phyloP scores from a whole-genome alignment of 2,329 filamentous ascomycete genomes.

The Lithohypha guttulata region DNA sequence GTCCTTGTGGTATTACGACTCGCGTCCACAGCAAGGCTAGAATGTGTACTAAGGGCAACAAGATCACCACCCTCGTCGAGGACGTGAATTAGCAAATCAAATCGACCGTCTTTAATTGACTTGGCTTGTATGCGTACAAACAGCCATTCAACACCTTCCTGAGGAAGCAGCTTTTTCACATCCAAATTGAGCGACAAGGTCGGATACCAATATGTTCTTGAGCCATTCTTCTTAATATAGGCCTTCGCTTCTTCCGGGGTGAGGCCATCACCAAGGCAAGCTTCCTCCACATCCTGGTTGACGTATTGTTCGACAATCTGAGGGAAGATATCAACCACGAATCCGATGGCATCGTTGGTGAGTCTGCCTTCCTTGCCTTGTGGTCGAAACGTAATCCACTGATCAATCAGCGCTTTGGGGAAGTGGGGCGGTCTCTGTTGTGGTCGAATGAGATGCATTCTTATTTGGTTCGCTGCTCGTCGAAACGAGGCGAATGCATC shows the following conservation, averaged over 20 bases:
- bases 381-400: slow-evolving; percentile 56
- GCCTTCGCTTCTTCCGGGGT: slow-evolving; percentile 24
- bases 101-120: slow-evolving; percentile 57
- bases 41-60: slow-evolving; percentile 58
- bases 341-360: slow-evolving; percentile 54
- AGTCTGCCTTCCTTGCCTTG: slow-evolving; percentile 38
- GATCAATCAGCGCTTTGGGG: slow-evolving; percentile 37
- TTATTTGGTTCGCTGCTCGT: slow-evolving; percentile 41
- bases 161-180: slow-evolving; percentile 59
- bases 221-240: slow-evolving; percentile 22
- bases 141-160: slow-evolving; percentile 60
- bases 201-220: slow-evolving; percentile 56
- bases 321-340: slow-evolving; percentile 58
- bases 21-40: slow-evolving; percentile 53
- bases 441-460: slow-evolving; percentile 42
- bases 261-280: slow-evolving; percentile 27
- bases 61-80: slow-evolving; percentile 54
- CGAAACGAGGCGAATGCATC: slow-evolving; percentile 30
- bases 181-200: slow-evolving; percentile 67
- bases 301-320: slow-evolving; percentile 49
- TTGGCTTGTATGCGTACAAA: slow-evolving; percentile 56
- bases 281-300: slow-evolving; percentile 20
- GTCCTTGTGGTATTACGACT: slow-evolving; percentile 49
- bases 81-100: slow-evolving; percentile 63
- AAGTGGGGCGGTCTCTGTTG: slow-evolving; percentile 28